Conservation (phyloP, 2,329 filamentous ascomycete species). For the Mollisia scopiformis region DNA sequence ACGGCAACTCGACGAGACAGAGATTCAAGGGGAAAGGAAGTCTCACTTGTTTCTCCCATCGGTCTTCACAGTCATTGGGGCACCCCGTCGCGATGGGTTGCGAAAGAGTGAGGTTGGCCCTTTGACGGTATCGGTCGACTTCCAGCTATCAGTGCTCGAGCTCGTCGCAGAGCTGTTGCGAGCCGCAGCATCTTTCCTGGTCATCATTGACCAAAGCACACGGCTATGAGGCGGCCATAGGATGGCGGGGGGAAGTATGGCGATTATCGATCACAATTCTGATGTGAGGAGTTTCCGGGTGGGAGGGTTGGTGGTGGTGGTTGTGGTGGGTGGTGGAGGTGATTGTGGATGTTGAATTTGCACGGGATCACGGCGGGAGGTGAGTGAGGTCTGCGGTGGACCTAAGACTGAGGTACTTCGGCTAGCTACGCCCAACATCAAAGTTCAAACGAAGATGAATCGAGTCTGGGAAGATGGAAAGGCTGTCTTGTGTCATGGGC, state of each 20-base stretch:
- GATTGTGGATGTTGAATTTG: not conserved
- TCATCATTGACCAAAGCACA: slow-evolving; percentile 53
- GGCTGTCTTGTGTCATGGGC: slow-evolving; percentile 13
- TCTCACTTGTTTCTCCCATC: slow-evolving; percentile 48
- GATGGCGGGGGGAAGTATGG: slow-evolving; percentile 3
- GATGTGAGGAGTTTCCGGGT: not conserved
- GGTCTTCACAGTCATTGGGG: slow-evolving; percentile 56
- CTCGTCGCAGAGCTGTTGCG: slow-evolving; percentile 67
- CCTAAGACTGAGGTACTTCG: not conserved
- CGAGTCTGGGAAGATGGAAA: slow-evolving; percentile 3
- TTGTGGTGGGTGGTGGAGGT: not conserved
- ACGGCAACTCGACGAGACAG: slow-evolving; percentile 16
- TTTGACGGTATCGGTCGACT: slow-evolving; percentile 66
- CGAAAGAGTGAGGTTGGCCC: slow-evolving; percentile 38
- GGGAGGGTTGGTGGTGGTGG: not conserved
- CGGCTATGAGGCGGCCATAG: slow-evolving; percentile 34
- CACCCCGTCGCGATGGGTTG: slow-evolving; percentile 30
- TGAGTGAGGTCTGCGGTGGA: slow-evolving; percentile 1
- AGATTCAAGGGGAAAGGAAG: slow-evolving; percentile 27
- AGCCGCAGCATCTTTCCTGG: slow-evolving; percentile 64
- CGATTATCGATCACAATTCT: not conserved
- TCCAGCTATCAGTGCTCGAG: slow-evolving; percentile 67
- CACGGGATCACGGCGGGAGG: not conserved
- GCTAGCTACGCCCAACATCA: not conserved
- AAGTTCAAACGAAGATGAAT: slow-evolving; percentile 23